Evolutionary conservation across 2,329 filamentous ascomycete genomes (phyloP).

Genomic region (Verticillium isaacii): DNA sequence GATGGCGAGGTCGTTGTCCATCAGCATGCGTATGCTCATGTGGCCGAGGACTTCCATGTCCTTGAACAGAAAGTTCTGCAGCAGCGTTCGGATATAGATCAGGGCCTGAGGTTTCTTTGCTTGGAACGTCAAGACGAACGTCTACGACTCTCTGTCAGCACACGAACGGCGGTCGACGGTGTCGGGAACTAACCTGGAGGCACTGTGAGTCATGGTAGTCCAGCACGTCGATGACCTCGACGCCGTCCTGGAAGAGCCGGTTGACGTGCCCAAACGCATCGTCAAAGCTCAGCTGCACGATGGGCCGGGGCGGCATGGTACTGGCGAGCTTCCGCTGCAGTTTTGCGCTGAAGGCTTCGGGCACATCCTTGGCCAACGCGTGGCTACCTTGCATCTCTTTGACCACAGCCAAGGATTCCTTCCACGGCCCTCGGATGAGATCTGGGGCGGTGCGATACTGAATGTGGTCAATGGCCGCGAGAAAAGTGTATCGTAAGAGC

Average conservation of each 20-base stretch:
- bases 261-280: slow-evolving; percentile 67
- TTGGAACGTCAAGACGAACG: slow-evolving; percentile 70
- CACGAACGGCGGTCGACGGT: not conserved
- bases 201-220: slow-evolving; percentile 65
- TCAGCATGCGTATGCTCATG: slow-evolving; percentile 66
- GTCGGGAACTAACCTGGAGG: slow-evolving; percentile 51
- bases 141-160: slow-evolving; percentile 36
- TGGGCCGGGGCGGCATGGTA: slow-evolving; percentile 87
- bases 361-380: slow-evolving; percentile 57
- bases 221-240: slow-evolving; percentile 63
- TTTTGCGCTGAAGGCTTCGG: slow-evolving; percentile 82
- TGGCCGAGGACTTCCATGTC: slow-evolving; percentile 65
- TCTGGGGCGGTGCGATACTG: slow-evolving; percentile 39
- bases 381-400: slow-evolving; percentile 55
- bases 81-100: slow-evolving; percentile 74
- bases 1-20: slow-evolving; percentile 78
- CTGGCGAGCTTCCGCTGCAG: slow-evolving; percentile 89
- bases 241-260: slow-evolving; percentile 66
- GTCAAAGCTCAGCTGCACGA: slow-evolving; percentile 70
- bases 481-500: slow-evolving; percentile 58
- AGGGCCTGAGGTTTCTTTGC: slow-evolving; percentile 77
- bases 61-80: slow-evolving; percentile 72
- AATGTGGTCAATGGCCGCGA: slow-evolving; percentile 48
- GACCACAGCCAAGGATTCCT: slow-evolving; percentile 44
- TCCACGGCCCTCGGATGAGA: slow-evolving; percentile 47